Percentiles rank a stretch among this genome's conserved stretches.
phyloP scores from a whole-genome alignment of 2,329 filamentous ascomycete species.

The Penicillium sp. region DNA sequence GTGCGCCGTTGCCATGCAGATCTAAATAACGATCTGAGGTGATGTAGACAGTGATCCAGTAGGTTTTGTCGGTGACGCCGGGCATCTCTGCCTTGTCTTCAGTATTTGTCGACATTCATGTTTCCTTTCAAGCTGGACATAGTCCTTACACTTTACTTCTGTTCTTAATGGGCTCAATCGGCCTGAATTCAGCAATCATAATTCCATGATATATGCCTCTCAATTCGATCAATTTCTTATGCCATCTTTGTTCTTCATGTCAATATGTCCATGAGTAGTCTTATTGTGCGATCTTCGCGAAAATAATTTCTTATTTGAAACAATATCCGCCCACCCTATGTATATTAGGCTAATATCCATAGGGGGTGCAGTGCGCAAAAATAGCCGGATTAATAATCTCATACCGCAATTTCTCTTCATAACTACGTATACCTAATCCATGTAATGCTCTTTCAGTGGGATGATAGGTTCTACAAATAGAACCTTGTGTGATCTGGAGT shows the following conservation, averaged over 20 bases:
- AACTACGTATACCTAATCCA: not conserved
- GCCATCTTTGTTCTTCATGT: not conserved
- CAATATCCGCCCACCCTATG: too few relatives aligned
- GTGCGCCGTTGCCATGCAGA: conserved; percentile 26
- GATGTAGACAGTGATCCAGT: not conserved
- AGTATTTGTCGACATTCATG: conserved; percentile 2
- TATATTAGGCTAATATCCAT: too few relatives aligned
- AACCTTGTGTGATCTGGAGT: too few relatives aligned
- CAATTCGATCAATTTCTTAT: not conserved
- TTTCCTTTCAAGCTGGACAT: conserved; percentile 11
- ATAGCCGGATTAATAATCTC: too few relatives aligned
- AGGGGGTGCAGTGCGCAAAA: too few relatives aligned
- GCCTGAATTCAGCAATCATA: conserved; percentile 10
- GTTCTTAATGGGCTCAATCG: conserved; percentile 7
- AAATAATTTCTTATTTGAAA: not conserved
- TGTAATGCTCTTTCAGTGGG: not conserved
- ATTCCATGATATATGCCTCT: conserved; percentile 8
- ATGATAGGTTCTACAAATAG: too few relatives aligned
- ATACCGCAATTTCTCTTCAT: not conserved
- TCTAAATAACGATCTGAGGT: conserved; percentile 17
- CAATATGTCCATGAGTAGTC: not conserved
- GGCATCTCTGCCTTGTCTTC: conserved; percentile 3
- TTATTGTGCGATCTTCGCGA: not conserved
- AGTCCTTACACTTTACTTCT: conserved; percentile 7
- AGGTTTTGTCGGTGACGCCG: not conserved